Evolutionary conservation across 2,329 filamentous ascomycete species (phyloP), one percentile per base, ranked within the genome.

Genomic region (Pestalotiopsis sp.): DNA sequence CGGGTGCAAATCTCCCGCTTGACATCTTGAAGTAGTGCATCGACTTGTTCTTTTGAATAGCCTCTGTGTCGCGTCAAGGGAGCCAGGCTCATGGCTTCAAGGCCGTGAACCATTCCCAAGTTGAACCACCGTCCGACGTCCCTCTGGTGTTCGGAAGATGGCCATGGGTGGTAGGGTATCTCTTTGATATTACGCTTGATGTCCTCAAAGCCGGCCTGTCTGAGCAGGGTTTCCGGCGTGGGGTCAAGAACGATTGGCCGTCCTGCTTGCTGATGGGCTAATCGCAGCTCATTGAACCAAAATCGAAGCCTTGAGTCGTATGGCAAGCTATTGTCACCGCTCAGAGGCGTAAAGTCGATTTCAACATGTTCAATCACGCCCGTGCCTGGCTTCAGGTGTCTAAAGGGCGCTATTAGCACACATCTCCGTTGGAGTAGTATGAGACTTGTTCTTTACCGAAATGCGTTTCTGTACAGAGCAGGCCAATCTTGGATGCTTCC

Each of bases 331-430:
- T 86, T 85, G 74, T 93, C 89, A 71, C 94, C 91, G 76, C 90
- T 92, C 65, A 89, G 89, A 20, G 94, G 94, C 62, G 87, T 84
- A 80, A 93, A 93, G 79, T 98, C 94, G 67, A 98, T 92, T 78
- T 98, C 95, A 62, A 97, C 89, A 73, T 97, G 94, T 80, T 98
- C 95, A 67, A 98, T 86, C 77, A 86, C 88, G 67, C 95, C 95
- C 56, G 84, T 86, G 1, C 91, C 91, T 1, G 94, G 94, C 74
- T 90, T 90, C 31, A 98, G 85, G 76, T 97, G 93, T 66, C 92
- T 94, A 72, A 20, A 17, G 25, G 36, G n/a, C 31, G 52, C 2
- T 31, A 57, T 78, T 68, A 80, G 72, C 71, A 66, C 68, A 41
- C 57, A 36, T 3, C 38, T 20, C 20, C 23, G 3, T n/a, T 25